Conservation (phyloP, 139 green algal genomes). For the Tetradesmus obliquus region DNA sequence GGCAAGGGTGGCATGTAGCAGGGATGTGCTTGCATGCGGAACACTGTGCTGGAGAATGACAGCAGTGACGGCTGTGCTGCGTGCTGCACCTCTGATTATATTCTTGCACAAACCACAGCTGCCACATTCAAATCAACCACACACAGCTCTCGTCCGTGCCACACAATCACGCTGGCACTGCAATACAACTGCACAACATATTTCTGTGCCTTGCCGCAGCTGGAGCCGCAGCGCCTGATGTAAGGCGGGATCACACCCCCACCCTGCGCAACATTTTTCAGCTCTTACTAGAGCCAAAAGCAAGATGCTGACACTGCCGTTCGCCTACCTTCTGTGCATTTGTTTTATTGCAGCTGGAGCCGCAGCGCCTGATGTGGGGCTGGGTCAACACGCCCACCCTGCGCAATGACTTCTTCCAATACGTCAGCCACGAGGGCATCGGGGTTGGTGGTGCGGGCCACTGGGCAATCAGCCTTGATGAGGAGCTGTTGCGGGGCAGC, state of each 20-base stretch:
- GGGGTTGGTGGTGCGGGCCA: slow-evolving; percentile 72
- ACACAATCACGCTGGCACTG: no score
- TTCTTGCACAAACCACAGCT: no score
- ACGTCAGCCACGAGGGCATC: slow-evolving; percentile 63
- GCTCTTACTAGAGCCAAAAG: no score
- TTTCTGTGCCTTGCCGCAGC: not conserved
- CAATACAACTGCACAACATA: no score
- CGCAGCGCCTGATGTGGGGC: slow-evolving; percentile 57
- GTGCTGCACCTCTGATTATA: no score
- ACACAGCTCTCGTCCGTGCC: no score
- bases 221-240: not conserved
- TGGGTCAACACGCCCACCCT: slow-evolving; percentile 56
- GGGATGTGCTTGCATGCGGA: no score
- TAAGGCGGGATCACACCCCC: slow-evolving; percentile 31
- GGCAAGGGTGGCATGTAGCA: no score
- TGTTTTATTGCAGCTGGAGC: slow-evolving; percentile 51
- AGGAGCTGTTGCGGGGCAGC: slow-evolving; percentile 77
- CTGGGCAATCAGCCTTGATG: slow-evolving; percentile 81
- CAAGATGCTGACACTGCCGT: no score
- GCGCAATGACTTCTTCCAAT: slow-evolving; percentile 88
- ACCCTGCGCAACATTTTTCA: slow-evolving; percentile 41
- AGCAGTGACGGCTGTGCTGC: no score
- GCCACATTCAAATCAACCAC: no score
- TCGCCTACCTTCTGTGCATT: not conserved
- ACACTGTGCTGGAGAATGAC: no score